These are phyloP conservation scores for Phytophthora idaei DNA, from an alignment of 352 stramenopile species.

Conservation along the genomic window DNA sequence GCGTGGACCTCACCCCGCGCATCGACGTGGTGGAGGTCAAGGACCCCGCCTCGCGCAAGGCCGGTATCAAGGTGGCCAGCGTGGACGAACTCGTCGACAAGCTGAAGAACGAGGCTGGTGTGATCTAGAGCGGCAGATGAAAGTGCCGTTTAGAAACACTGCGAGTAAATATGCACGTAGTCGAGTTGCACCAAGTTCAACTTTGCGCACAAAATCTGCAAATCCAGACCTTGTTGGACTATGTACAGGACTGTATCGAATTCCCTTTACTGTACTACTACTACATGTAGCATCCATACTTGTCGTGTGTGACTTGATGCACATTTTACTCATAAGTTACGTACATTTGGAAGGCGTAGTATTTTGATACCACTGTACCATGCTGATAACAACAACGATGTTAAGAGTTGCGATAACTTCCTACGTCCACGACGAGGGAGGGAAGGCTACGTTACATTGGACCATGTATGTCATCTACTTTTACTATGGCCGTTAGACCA, in stretches of 20 bases:
- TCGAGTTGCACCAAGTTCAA: not conserved
- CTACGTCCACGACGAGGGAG: not conserved
- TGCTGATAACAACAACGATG: too few relatives aligned
- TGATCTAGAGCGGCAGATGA: slow-evolving; percentile 72
- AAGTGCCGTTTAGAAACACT: not conserved
- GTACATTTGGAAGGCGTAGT: too few relatives aligned
- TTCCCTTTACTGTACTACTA: too few relatives aligned
- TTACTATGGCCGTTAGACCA: not conserved
- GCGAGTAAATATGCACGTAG: not conserved
- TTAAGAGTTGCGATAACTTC: too few relatives aligned
- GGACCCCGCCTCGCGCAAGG: slow-evolving; percentile 92
- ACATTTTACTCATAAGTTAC: too few relatives aligned
- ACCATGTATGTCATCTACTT: slow-evolving; percentile 4
- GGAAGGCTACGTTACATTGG: not conserved
- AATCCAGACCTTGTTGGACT: not conserved
- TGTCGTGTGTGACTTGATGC: too few relatives aligned
- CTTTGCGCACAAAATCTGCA: not conserved
- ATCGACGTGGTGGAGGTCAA: slow-evolving; percentile 89
- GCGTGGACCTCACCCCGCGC: slow-evolving; percentile 73
- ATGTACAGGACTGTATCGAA: too few relatives aligned
- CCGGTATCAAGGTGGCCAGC: slow-evolving; percentile 94
- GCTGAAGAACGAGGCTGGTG: slow-evolving; percentile 94
- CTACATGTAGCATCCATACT: too few relatives aligned
- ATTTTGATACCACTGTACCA: not conserved
- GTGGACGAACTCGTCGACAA: slow-evolving; percentile 97